A percentile compares a stretch with the other conserved stretches of the same genome.
These are phyloP conservation scores for Didymella sp. DNA, from an alignment of 2,329 filamentous ascomycete species.

Conservation along the genomic window DNA sequence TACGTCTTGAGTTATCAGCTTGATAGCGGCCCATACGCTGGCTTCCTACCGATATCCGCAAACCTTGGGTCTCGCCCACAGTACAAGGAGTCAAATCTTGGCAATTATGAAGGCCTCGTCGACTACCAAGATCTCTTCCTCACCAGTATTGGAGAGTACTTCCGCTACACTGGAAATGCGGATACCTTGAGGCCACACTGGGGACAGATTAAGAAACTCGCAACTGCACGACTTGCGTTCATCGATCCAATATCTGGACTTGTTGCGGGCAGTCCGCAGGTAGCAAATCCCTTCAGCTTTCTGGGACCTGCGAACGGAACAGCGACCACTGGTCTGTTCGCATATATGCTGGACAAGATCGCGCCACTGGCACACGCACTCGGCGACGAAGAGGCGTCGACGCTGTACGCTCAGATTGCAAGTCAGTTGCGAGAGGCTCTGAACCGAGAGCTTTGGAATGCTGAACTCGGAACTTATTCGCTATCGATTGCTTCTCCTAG, in stretches of 20 bases:
- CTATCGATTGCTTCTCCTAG: slow-evolving; percentile 30
- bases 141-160: not conserved
- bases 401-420: slow-evolving; percentile 22
- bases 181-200: slow-evolving; percentile 29
- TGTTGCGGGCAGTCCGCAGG: slow-evolving; percentile 23
- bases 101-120: not conserved
- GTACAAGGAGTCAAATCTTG: not conserved
- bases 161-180: slow-evolving; percentile 27
- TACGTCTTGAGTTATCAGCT: not conserved
- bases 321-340: slow-evolving; percentile 34
- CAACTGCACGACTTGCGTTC: slow-evolving; percentile 28
- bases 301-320: slow-evolving; percentile 42
- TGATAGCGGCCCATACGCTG: not conserved
- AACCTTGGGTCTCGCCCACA: not conserved
- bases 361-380: slow-evolving; percentile 41
- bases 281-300: slow-evolving; percentile 22
- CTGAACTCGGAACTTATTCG: slow-evolving; percentile 41
- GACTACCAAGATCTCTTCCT: not conserved
- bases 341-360: slow-evolving; percentile 36
- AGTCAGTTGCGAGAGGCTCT: slow-evolving; percentile 34
- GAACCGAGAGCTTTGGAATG: slow-evolving; percentile 47
- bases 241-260: slow-evolving; percentile 39
- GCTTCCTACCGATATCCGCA: not conserved
- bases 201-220: slow-evolving; percentile 33
- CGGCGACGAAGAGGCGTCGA: slow-evolving; percentile 31